Evolutionary conservation across 495 filamentous ascomycete species (phyloP).

Genomic region (Echria macrotheca): DNA sequence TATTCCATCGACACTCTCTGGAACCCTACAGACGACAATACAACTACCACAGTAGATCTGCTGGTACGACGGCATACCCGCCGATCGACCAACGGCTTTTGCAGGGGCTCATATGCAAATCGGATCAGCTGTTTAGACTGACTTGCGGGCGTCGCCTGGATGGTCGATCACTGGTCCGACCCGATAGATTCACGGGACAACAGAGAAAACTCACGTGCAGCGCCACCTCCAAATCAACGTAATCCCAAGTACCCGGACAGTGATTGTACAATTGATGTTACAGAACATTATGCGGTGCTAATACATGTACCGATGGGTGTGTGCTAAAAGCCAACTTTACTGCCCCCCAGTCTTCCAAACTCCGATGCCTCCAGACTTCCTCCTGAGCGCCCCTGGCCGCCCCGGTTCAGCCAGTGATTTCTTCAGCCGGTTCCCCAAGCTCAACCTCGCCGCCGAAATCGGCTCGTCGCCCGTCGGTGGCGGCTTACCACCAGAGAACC

Average conservation of each 20-base stretch:
- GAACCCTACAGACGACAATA: no score
- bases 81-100: no score
- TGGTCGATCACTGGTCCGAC: no score
- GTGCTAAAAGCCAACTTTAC: not conserved
- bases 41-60: no score
- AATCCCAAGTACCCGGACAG: not conserved
- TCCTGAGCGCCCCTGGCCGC: constrained; percentile 19
- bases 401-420: constrained; percentile 31
- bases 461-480: constrained; percentile 27
- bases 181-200: no score
- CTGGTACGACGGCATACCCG: no score
- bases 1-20: no score
- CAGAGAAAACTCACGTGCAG: no score
- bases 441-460: constrained; percentile 39
- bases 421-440: constrained; percentile 40
- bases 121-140: not conserved
- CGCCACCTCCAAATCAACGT: not conserved
- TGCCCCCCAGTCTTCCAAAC: constrained; percentile 18
- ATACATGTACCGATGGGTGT: no score
- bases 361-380: constrained; percentile 22
- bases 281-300: no score
- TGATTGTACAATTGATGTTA: not conserved
- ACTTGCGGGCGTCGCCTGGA: not conserved
- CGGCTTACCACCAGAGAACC: constrained; percentile 8
- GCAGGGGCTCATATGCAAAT: not conserved